Base-by-base conservation (phyloP, 176 grass and related monocot genomes). In the Saccharum spontaneum region DNA sequence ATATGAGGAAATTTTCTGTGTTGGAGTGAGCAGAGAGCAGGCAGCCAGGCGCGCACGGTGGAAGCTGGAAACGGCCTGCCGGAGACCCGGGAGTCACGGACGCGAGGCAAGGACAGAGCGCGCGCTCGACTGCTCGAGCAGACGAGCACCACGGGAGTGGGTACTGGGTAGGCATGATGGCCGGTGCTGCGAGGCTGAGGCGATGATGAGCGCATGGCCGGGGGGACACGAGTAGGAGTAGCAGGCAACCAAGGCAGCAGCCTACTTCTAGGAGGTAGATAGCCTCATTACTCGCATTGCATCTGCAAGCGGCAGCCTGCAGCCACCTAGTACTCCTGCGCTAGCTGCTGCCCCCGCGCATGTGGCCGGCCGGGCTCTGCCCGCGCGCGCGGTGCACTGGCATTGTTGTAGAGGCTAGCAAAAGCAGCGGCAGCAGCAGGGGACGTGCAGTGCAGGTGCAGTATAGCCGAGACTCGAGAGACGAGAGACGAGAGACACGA, bases 341-440 rank as follows among this genome's bases (percentile, higher is more conserved):
- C 37, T 33, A 33, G 33, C 33, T 18, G 70, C 70, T 44, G 70
- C 71, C 43, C 71, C 71, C 30, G 77, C 50, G 83, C 78, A 77
- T 71, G 88, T 89, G 88, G 77, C 78, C 88, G 88, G 64, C 69
- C 69, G 61, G 82, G 46, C 54, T 67, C 84, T 86, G 59, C 69
- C 14, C 7, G 52, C 66, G 22, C 23, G 69, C 82, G 40, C 77
- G 43, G 48, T 59, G 87, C 69, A 67, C 48, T 11, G 66, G 54
- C 37, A 6, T 26, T 71, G 78, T 8, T 36, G 72, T 76, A 7
- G 79, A 7, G 79, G 24, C 13, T 31, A 66, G 28, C 63, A 31
- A 6, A 15, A 15, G 62, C 30, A 46, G 12, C 38, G 52, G 75
- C 45, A 33, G 23, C 18, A 54, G 33, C 74, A 57, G 78, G 33